Evolutionary conservation across 805 yeast species (phyloP).

Genomic region (Teunomyces panamensis): DNA sequence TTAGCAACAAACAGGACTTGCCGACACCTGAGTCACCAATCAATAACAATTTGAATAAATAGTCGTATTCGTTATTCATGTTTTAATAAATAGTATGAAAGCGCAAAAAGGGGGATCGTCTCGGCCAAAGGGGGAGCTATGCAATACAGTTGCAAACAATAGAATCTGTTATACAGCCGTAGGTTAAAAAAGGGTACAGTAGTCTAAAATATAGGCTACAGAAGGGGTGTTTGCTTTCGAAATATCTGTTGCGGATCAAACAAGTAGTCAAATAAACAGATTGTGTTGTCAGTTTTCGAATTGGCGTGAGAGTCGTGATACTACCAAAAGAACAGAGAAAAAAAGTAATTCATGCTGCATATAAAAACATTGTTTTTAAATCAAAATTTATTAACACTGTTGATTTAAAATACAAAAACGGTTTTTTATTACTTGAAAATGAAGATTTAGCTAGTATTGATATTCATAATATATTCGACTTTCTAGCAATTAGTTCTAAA

Average conservation of each 20-base stretch:
- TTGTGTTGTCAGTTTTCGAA: slow-evolving; percentile 1
- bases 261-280: not conserved
- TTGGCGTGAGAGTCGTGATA: slow-evolving; percentile 3
- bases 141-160: not conserved
- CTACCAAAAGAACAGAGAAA: not conserved
- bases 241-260: not conserved
- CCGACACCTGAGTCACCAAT: slow-evolving; percentile 99
- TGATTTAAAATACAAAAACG: too few species aligned
- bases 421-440: too few species aligned
- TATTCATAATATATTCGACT: too few species aligned
- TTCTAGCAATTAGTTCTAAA: too few species aligned
- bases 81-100: slow-evolving; percentile 2
- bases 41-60: slow-evolving; percentile 87
- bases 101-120: slow-evolving; percentile 1
- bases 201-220: not conserved
- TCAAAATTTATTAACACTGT: too few species aligned
- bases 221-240: not conserved
- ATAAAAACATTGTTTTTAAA: not conserved
- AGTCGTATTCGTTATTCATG: slow-evolving; percentile 96
- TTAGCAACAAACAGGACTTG: slow-evolving; percentile 87
- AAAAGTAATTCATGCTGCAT: not conserved
- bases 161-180: not conserved
- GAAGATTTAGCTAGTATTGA: too few species aligned
- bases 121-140: slow-evolving; percentile 1
- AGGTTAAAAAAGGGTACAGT: not conserved